Evolutionary conservation across 2,329 filamentous ascomycete species (phyloP).

Genomic region (Alternaria metachromatica): DNA sequence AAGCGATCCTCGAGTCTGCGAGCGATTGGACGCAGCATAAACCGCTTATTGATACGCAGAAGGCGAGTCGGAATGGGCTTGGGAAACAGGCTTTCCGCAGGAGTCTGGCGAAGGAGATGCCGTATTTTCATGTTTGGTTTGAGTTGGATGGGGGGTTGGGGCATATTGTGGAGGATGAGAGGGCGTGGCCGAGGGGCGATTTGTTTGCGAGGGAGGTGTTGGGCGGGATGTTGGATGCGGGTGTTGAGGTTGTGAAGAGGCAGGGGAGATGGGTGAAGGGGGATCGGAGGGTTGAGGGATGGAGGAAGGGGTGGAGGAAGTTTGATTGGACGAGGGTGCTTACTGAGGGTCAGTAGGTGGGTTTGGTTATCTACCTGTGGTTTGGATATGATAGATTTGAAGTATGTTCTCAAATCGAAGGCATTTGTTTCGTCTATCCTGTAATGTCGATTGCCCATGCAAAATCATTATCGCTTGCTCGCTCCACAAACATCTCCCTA

Average conservation of each 20-base stretch:
- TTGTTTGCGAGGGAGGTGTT: constrained; percentile 91
- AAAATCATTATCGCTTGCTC: constrained; percentile 2
- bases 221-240: constrained; percentile 87
- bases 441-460: constrained; percentile 4
- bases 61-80: constrained; percentile 68
- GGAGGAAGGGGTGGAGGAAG: constrained; percentile 84
- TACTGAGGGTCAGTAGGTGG: constrained; percentile 51
- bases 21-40: constrained; percentile 96
- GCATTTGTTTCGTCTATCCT: constrained; percentile 15
- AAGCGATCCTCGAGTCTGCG: constrained; percentile 86
- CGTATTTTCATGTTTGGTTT: constrained; percentile 98
- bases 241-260: constrained; percentile 82
- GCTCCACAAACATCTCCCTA: background rate
- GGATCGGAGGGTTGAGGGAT: constrained; percentile 73
- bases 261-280: constrained; percentile 83
- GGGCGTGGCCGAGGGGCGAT: constrained; percentile 87
- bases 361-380: too few relatives aligned
- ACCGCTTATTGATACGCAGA: constrained; percentile 88
- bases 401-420: background rate
- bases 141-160: constrained; percentile 88
- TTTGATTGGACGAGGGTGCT: constrained; percentile 85
- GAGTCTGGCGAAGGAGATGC: constrained; percentile 90
- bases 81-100: constrained; percentile 83
- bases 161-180: constrained; percentile 87
- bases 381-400: background rate